These are phyloP conservation scores for Candida buenavistaensis DNA, from an alignment of 1,139 yeast species.

Conservation along the genomic window DNA sequence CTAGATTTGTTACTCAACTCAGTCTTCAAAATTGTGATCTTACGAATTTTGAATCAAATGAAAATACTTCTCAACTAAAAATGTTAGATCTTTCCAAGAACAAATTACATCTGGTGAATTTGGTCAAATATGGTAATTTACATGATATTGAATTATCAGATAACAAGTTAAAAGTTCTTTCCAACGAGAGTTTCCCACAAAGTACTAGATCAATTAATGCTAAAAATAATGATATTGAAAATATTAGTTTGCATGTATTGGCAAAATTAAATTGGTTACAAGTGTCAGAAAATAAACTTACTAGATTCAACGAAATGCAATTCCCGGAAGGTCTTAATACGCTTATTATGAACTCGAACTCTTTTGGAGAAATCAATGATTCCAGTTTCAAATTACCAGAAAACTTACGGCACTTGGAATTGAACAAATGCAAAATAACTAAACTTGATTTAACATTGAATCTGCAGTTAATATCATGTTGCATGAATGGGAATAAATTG, in stretches of 20 bases:
- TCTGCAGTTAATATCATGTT: constrained; percentile 8
- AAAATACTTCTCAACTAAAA: constrained; percentile 4
- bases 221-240: constrained; percentile 9
- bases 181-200: constrained; percentile 6
- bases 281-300: constrained; percentile 11
- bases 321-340: constrained; percentile 11
- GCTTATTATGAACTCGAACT: constrained; percentile 12
- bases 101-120: constrained; percentile 7
- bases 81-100: constrained; percentile 12
- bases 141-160: constrained; percentile 13
- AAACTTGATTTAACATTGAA: constrained; percentile 8
- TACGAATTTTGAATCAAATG: constrained; percentile 7
- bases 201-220: constrained; percentile 13
- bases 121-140: constrained; percentile 7
- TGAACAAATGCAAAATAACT: constrained; percentile 13
- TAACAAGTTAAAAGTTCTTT: constrained; percentile 8
- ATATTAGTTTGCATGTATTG: constrained; percentile 8
- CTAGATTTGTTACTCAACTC: constrained; percentile 10
- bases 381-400: constrained; percentile 10
- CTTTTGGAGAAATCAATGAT: constrained; percentile 7
- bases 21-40: constrained; percentile 13
- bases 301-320: constrained; percentile 6
- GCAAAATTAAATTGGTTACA: constrained; percentile 12
- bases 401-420: constrained; percentile 13
- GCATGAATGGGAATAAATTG: constrained; percentile 13